Evolutionary conservation across 192 early-diverging fungal species (phyloP), one percentile per base, ranked within the genome.

Genomic region (Entomortierella beljakovae): DNA sequence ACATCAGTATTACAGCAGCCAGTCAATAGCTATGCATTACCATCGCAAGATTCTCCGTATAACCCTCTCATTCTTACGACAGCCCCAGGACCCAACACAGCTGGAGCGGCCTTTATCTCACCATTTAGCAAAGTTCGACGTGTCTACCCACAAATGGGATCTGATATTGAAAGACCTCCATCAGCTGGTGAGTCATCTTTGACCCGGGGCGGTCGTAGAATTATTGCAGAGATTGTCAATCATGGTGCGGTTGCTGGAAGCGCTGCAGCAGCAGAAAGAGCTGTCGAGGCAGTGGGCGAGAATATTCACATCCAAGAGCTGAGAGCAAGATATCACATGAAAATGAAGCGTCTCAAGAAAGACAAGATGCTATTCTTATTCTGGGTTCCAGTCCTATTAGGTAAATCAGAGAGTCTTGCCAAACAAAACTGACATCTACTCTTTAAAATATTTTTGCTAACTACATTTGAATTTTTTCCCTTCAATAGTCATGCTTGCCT

Each of bases 301-400:
- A 68, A 71, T 60, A 58, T 64, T 25, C 79, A 80, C 26, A 71
- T 72, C 49, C 79, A 71, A 25, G 69, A 80, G 25, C 58, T 72
- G 55, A 60, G 64, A 23, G 64, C 79, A 6, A 37, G 61, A 31
- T 74, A 84, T 53, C 62, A 70, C 35, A 60, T 80, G 71, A 82
- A 79, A 56, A 70, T 75, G 58, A 82, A 57, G 67, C 70, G 63
- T 11, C 63, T 83, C 9, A 86, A 89, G 50, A 69, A 84, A 55
- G 88, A 89, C 62, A 80, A 75, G 53, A 81, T 85, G 62, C 55
- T 89, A n/a, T 87, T 83, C 68, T 57, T 87, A 37, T 89, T 89
- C 62, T 89, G 88, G 88, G 74, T 89, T 16, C 88, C 88, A 18
- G 61, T 86, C 7, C 55, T 89, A 43, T 62, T 87, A 20, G 73